Conservation (phyloP, 164 flowering plant species). For the Malania oleifera region DNA sequence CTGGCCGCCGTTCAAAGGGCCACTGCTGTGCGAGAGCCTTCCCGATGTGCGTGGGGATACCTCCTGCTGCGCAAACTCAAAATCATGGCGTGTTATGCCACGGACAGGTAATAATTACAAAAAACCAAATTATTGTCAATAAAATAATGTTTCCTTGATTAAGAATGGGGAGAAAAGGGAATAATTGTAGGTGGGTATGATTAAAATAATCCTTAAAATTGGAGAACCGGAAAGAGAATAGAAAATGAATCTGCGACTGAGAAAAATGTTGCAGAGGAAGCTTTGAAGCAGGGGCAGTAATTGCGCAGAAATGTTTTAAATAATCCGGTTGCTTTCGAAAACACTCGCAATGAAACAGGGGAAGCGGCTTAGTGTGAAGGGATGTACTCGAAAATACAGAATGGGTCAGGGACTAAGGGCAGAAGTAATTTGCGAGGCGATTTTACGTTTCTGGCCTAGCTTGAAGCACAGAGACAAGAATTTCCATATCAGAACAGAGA, state of each 20-base stretch:
- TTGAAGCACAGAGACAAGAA: background rate
- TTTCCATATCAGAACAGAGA: no score
- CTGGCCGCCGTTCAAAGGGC: conserved; percentile 63
- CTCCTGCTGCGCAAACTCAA: conserved; percentile 50
- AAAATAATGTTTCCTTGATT: background rate
- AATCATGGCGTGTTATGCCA: background rate
- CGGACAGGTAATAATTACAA: background rate
- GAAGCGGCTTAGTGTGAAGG: no score
- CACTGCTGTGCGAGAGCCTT: conserved; percentile 90
- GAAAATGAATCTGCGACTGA: no score
- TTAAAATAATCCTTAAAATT: no score
- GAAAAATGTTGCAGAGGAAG: background rate
- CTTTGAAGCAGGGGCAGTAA: background rate
- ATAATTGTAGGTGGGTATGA: background rate
- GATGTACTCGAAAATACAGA: no score
- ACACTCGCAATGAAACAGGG: no score
- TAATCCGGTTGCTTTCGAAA: no score
- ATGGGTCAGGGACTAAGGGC: no score
- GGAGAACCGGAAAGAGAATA: no score
- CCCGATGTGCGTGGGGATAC: conserved; percentile 90
- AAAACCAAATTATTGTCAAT: background rate
- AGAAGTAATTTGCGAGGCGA: no score
- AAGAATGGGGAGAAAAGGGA: background rate
- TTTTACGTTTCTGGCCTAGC: background rate
- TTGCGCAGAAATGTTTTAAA: no score